Evolutionary conservation across 2,329 filamentous ascomycete species (phyloP).

Genomic region (Thermothelomyces thermophilus): DNA sequence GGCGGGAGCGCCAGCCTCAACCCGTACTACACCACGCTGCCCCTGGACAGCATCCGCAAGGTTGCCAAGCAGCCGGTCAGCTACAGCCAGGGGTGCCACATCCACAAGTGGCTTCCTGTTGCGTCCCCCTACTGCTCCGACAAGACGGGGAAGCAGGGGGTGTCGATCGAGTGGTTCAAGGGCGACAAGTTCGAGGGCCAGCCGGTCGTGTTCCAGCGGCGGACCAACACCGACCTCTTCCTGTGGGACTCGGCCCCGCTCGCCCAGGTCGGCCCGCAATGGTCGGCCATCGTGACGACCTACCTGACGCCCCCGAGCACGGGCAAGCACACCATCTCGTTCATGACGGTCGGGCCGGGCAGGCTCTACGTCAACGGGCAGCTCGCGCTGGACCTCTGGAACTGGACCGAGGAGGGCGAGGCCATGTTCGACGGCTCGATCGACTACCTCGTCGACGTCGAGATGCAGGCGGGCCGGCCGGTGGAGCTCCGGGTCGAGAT

Average conservation of each 20-base stretch:
- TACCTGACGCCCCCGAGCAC: conserved; percentile 51
- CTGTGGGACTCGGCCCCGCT: conserved; percentile 63
- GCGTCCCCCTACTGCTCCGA: conserved; percentile 54
- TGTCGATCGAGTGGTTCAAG: conserved; percentile 57
- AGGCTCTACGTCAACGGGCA: conserved; percentile 54
- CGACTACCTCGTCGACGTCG: conserved; percentile 55
- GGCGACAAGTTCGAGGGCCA: conserved; percentile 56
- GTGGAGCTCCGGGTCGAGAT: conserved; percentile 58
- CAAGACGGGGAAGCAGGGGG: conserved; percentile 51
- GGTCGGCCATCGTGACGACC: conserved; percentile 58
- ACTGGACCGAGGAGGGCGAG: conserved; percentile 63
- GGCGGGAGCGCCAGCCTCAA: conserved; percentile 63
- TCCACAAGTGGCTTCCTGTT: conserved; percentile 58
- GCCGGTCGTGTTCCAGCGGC: conserved; percentile 50
- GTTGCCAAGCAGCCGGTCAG: conserved; percentile 48
- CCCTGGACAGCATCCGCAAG: conserved; percentile 54
- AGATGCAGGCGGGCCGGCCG: conserved; percentile 52
- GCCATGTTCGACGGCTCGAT: conserved; percentile 65
- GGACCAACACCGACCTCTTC: conserved; percentile 60
- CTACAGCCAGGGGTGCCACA: conserved; percentile 57
- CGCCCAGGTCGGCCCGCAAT: conserved; percentile 53
- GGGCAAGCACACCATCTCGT: conserved; percentile 59
- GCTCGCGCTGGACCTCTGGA: conserved; percentile 57
- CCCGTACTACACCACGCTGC: conserved; percentile 61
- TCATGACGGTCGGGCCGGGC: conserved; percentile 61